Percentiles rank a stretch among this genome's conserved stretches.
Evolutionary conservation across 495 filamentous ascomycete species (phyloP).

Genomic region (Bathelium albidoporum): DNA sequence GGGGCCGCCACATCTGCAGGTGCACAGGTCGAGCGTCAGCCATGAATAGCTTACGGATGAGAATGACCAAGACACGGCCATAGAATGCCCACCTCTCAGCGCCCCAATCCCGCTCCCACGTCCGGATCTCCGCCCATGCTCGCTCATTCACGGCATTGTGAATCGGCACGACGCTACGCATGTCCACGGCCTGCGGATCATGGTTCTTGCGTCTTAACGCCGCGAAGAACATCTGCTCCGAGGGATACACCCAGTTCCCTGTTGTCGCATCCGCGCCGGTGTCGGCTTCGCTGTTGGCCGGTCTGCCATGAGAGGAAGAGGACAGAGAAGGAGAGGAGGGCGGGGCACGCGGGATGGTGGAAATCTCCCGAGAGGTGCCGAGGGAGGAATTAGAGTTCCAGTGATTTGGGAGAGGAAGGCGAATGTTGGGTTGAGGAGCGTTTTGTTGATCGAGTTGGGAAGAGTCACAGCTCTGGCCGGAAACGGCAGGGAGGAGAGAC

Average conservation of each 20-base stretch:
- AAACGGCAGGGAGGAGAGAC: conserved; percentile 10
- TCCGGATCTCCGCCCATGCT: conserved; percentile 36
- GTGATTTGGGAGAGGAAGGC: conserved; percentile 18
- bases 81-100: conserved; percentile 38
- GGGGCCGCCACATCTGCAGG: conserved; percentile 65
- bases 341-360: conserved; percentile 63
- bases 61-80: no score
- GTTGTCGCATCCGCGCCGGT: conserved; percentile 51
- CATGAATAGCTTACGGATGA: no score
- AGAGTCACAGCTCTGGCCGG: conserved; percentile 23
- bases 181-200: conserved; percentile 53
- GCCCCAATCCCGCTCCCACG: conserved; percentile 67
- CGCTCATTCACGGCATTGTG: conserved; percentile 76
- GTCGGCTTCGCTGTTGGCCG: conserved; percentile 61
- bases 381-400: conserved; percentile 30
- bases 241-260: conserved; percentile 95
- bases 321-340: conserved; percentile 25
- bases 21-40: background rate
- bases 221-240: conserved; percentile 90
- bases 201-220: conserved; percentile 78
- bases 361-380: conserved; percentile 59
- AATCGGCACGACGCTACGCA: conserved; percentile 86
- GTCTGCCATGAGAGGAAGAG: conserved; percentile 32
- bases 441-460: conserved; percentile 19
- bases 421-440: conserved; percentile 9